Base-by-base conservation (phyloP, 2,329 filamentous ascomycete genomes). In the Curvularia verruculosa region DNA sequence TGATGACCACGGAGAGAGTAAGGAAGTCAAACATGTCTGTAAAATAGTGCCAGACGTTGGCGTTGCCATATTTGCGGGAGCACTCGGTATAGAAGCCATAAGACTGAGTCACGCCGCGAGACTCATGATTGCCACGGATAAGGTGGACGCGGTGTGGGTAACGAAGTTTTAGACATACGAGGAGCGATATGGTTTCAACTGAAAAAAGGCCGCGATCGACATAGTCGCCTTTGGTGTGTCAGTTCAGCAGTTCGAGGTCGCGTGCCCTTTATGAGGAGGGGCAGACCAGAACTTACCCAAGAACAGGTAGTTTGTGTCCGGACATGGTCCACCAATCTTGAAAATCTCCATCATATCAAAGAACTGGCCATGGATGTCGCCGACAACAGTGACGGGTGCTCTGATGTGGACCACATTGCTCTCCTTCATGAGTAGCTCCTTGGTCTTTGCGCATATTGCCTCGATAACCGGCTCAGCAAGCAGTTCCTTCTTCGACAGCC, bases 21-120 rank as follows among this genome's bases (percentile, higher is more conserved):
- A 99, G 83, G 77, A 96, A 99, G 80, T 99, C 95, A 79, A 99
- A 99, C 93, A 99, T 98, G 80, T 99, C 95, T 65, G 95, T 99
- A 75, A 99, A 99, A 77, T 98, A 95, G 78, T 99, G 95, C 95
- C 95, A 99, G 21, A 99, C 95, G 70, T 95, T 97, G 63, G 95
- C 92, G 74, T 96, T 98, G 75, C 95, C 95, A 78, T 99, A 99
- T 79, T 99, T 99, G 67, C 95, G 89, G 19, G 90, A 92, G 79
- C 95, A 99, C 76, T 99, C 95, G 21, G 95, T 98, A 76, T 99
- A 99, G 81, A 99, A 99, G 55, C 95, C 95, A 78, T 99, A 99
- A 26, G 94, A 98, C 78, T 99, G 95, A 10, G 95, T 99, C 52
- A 99, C 95, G 70, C 95, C 95, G 69, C 95, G 89, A 55, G 92